phyloP scores from a whole-genome alignment of 2,329 filamentous ascomycete genomes.

The Trichoderma brevicompactum region DNA sequence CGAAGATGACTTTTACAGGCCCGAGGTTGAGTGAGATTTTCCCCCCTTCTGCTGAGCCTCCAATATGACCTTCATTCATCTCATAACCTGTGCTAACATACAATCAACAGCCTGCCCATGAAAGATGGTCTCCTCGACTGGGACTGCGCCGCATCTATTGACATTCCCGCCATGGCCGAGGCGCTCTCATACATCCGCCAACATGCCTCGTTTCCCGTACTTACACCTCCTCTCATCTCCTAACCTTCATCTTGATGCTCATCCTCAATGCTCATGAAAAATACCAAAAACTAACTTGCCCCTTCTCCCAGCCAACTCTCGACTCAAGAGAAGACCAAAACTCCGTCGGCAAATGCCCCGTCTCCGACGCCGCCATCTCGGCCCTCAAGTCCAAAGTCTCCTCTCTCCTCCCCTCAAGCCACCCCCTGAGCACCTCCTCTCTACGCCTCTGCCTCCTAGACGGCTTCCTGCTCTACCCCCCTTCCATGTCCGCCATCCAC shows the following conservation, averaged over 20 bases:
- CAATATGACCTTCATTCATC: not conserved
- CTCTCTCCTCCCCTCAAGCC: conserved; percentile 51
- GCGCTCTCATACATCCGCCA: conserved; percentile 72
- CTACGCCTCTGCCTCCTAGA: conserved; percentile 75
- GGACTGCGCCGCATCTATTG: conserved; percentile 83
- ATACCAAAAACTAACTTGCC: not conserved
- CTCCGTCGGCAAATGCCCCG: conserved; percentile 59
- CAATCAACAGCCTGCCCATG: conserved; percentile 52
- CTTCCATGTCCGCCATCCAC: conserved; percentile 58
- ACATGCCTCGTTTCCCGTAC: conserved; percentile 68
- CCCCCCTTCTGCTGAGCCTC: too few relatives aligned
- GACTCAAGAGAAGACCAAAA: conserved; percentile 62
- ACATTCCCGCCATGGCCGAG: conserved; percentile 68
- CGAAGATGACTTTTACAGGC: conserved; percentile 92
- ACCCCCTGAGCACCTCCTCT: conserved; percentile 41
- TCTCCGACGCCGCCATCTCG: conserved; percentile 52
- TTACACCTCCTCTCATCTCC: conserved; percentile 28
- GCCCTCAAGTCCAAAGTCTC: conserved; percentile 53
- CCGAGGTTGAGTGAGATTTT: conserved; percentile 68
- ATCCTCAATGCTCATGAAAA: not conserved
- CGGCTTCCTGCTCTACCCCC: conserved; percentile 82
- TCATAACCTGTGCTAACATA: not conserved
- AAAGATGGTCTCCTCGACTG: conserved; percentile 76
- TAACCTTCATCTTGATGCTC: not conserved
- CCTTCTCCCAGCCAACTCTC: conserved; percentile 35